Percentiles rank a stretch among this genome's conserved stretches.
phyloP scores from a whole-genome alignment of 2,329 filamentous ascomycete species.

The Domatiomyces catenatus region DNA sequence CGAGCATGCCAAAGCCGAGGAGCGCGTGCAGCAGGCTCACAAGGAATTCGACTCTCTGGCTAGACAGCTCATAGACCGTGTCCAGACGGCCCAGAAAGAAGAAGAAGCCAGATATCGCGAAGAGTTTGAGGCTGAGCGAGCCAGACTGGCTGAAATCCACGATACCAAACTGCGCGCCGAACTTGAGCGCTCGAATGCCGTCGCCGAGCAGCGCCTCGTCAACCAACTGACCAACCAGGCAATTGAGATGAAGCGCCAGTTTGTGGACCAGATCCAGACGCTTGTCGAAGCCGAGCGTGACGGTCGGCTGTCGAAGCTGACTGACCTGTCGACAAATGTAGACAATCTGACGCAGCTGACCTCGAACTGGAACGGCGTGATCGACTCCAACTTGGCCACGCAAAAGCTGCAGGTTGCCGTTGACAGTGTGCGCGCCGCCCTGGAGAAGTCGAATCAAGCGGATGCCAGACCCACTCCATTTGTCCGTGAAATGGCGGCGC shows the following conservation, averaged over 20 bases:
- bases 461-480: slow-evolving; percentile 54
- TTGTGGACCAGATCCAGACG: slow-evolving; percentile 59
- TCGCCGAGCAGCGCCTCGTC: slow-evolving; percentile 67
- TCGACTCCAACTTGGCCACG: slow-evolving; percentile 80
- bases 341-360: slow-evolving; percentile 76
- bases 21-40: slow-evolving; percentile 55
- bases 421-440: slow-evolving; percentile 72
- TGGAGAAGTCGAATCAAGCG: slow-evolving; percentile 52
- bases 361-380: slow-evolving; percentile 73
- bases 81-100: slow-evolving; percentile 65
- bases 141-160: slow-evolving; percentile 61
- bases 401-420: slow-evolving; percentile 94
- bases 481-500: slow-evolving; percentile 76
- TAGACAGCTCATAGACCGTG: slow-evolving; percentile 70
- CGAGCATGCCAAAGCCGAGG: slow-evolving; percentile 55
- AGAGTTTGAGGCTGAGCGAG: slow-evolving; percentile 78
- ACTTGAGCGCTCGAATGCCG: slow-evolving; percentile 59
- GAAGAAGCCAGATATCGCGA: slow-evolving; percentile 73
- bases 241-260: slow-evolving; percentile 71
- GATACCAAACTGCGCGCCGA: slow-evolving; percentile 65
- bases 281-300: slow-evolving; percentile 80
- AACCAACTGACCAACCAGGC: slow-evolving; percentile 86
- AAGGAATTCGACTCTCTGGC: slow-evolving; percentile 76
- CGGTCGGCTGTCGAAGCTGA: slow-evolving; percentile 71
- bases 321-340: slow-evolving; percentile 62